Evolutionary conservation across 805 yeast species (phyloP), one percentile per base, ranked within the genome.

Genomic region (Blastobotrys terrestris): DNA sequence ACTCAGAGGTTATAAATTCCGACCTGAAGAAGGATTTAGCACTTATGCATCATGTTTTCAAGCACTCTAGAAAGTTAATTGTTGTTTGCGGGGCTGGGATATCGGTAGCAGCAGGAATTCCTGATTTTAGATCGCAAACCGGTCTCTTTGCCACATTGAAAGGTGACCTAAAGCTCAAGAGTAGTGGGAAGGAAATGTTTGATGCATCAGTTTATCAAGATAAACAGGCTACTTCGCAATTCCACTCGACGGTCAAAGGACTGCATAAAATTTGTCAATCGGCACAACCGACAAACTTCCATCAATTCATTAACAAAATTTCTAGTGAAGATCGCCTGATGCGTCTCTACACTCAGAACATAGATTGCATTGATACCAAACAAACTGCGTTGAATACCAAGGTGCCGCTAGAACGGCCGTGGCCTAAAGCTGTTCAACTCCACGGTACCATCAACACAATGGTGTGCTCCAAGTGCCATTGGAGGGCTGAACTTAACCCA

Each of bases 51-150:
- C 77, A 79, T 63, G 79, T 81, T 0, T 63, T 83, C 20, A 66
- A 64, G 35, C 74, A 84, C 58, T 75, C 91, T 31, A 79, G 76
- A 57, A 77, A 77, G 56, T 71, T 84, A 31, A 75, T 87, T 1
- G 78, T 84, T 26, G 76, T 90, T 26, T 80, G 91, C 0, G 97
- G 97, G 8, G 97, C 97, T 15, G 97, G 97, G 2, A 80, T 87
- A 16, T 87, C 96, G 11, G 94, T 91, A 51, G 85, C 86, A 26
- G 88, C 95, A 0, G 97, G 97, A 3, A 90, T 89, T 41, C 96
- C 96, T 2, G 94, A 85, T 61, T 85, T 89, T 63, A 72, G 97
- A 64, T 85, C 95, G 5, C 53, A 55, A 16, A 72, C 81, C 55
- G 96, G 96, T 1, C 74, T 90, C 47, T 87, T 90, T 64, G 78